Conservation (phyloP, 2,329 filamentous ascomycete species). For the Stagonosporopsis vannaccii region DNA sequence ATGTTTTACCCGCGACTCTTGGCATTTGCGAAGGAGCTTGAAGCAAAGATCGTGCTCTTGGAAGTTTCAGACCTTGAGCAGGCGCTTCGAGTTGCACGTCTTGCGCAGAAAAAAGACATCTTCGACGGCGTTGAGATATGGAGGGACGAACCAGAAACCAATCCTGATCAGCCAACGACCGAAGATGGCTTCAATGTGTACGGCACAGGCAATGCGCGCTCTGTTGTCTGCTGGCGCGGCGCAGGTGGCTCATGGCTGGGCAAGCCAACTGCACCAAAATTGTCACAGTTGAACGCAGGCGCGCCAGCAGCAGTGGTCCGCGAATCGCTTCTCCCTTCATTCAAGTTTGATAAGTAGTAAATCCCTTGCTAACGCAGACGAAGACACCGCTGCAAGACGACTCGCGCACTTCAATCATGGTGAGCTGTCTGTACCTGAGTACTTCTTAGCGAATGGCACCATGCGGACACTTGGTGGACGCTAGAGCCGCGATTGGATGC, state of each 20-base stretch:
- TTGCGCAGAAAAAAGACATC: conserved; percentile 43
- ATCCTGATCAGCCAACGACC: neutral
- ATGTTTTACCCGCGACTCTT: conserved; percentile 75
- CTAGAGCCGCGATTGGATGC: conserved; percentile 12
- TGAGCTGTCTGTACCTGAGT: neutral
- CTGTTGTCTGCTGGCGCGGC: conserved; percentile 53
- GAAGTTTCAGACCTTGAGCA: conserved; percentile 77
- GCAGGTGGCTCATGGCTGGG: conserved; percentile 40
- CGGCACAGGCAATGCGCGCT: conserved; percentile 53
- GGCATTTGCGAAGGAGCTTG: conserved; percentile 58
- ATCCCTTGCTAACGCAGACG: neutral
- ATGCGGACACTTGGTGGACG: neutral
- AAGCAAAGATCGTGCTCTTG: conserved; percentile 66
- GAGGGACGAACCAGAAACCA: conserved; percentile 64
- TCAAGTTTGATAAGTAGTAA: neutral
- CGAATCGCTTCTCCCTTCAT: neutral
- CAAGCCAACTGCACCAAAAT: conserved; percentile 3
- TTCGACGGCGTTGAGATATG: conserved; percentile 69
- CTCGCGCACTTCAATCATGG: neutral
- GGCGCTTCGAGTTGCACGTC: conserved; percentile 66
- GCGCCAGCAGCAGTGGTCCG: neutral
- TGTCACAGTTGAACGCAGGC: neutral
- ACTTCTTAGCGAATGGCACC: conserved; percentile 11
- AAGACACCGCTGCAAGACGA: neutral
- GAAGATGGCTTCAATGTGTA: conserved; percentile 36